Conservation (phyloP, 495 filamentous ascomycete genomes). For the Penicillium atrosanguineum region DNA sequence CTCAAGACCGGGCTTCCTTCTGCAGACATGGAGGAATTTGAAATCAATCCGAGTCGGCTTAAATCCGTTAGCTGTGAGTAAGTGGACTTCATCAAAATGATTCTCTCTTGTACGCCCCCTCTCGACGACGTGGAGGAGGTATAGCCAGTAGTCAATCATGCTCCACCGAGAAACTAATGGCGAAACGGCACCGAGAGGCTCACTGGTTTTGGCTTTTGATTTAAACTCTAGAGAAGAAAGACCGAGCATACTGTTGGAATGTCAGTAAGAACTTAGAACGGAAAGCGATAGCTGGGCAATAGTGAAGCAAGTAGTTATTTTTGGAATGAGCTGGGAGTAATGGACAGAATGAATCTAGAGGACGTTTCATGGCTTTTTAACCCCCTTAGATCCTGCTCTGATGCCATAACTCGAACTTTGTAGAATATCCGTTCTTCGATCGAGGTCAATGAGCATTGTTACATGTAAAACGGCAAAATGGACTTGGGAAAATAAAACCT, state of each 20-base stretch:
- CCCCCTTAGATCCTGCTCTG: not conserved
- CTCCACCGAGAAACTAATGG: slow-evolving; percentile 27
- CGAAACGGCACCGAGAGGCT: not conserved
- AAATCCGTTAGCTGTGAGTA: slow-evolving; percentile 28
- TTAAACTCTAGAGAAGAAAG: no score
- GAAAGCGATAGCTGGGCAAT: no score
- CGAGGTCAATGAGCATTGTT: not conserved
- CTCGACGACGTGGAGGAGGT: slow-evolving; percentile 25
- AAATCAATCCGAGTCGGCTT: slow-evolving; percentile 20
- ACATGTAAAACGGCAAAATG: not conserved
- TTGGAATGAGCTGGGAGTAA: not conserved
- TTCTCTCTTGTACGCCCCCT: slow-evolving; percentile 6
- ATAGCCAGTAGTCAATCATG: slow-evolving; percentile 36
- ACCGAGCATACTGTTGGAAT: no score
- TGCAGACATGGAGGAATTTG: not conserved
- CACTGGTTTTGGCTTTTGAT: no score
- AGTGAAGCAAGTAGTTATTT: no score
- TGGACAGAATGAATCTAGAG: not conserved
- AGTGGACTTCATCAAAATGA: slow-evolving; percentile 19
- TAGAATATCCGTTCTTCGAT: not conserved
- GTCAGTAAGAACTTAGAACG: no score
- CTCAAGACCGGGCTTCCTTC: not conserved
- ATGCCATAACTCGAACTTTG: not conserved
- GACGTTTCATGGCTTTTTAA: not conserved
- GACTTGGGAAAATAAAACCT: not conserved